A percentile compares a stretch with the other conserved stretches of the same genome.
Conservation (phyloP, 805 yeast genomes). For the Ogataea ramenticola region DNA sequence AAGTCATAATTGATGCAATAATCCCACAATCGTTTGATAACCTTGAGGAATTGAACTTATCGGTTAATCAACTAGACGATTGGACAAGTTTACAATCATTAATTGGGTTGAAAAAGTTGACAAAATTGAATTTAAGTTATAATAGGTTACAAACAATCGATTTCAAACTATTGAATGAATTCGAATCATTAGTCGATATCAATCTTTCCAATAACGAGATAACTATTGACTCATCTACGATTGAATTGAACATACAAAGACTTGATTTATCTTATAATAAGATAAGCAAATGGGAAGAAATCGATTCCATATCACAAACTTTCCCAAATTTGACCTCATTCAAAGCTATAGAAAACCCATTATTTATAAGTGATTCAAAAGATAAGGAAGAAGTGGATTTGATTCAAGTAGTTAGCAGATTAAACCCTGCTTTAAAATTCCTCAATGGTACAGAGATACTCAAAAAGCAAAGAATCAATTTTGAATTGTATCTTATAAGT, state of each 20-base stretch:
- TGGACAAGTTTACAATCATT: not conserved
- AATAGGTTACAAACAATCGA: constrained; percentile 22
- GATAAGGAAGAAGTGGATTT: constrained; percentile 9
- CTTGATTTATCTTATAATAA: constrained; percentile 49
- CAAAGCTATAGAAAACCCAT: constrained; percentile 46
- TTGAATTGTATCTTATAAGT: constrained; percentile 61
- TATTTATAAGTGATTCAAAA: constrained; percentile 24
- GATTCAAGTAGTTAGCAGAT: constrained; percentile 14
- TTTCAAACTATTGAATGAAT: too few species aligned
- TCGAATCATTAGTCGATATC: not conserved
- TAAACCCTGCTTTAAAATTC: constrained; percentile 22
- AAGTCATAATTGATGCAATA: not conserved
- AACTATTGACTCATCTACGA: not conserved
- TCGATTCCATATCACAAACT: constrained; percentile 33
- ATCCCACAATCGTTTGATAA: not conserved
- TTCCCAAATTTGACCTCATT: constrained; percentile 40
- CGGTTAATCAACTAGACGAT: constrained; percentile 10
- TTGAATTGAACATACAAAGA: constrained; percentile 6
- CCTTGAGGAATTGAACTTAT: constrained; percentile 24
- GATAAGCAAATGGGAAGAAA: constrained; percentile 37
- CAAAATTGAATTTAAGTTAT: constrained; percentile 24
- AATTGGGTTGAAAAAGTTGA: not conserved
- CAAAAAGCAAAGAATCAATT: constrained; percentile 44
- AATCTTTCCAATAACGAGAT: constrained; percentile 33
- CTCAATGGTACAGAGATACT: constrained; percentile 55